Evolutionary conservation across 2,329 filamentous ascomycete species (phyloP), one percentile per base, ranked within the genome.

Genomic region (Penicillium sp.): DNA sequence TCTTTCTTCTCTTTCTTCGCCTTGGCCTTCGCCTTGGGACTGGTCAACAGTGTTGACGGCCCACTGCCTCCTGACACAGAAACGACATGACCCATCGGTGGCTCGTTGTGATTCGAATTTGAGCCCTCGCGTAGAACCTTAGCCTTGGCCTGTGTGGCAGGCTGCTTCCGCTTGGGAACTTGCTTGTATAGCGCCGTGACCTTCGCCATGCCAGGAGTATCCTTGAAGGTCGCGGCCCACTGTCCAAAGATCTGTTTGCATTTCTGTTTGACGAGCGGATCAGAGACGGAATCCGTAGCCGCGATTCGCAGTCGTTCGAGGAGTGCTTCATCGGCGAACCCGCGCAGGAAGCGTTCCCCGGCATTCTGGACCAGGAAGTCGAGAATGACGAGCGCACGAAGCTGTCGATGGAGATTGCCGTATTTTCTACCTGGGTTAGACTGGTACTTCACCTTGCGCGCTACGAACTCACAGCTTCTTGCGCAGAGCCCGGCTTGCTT

Each of bases 331-430:
- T 99, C 93, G 9, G 87, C 90, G 71, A 97, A 96, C 14, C 85
- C 84, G 46, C 90, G 86, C 73, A 97, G 90, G 70, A 97, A 97
- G 11, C 88, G 85, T 11, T 88, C 82, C 1, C 93, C 93, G 2
- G 92, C 92, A 77, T 99, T 99, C 70, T 97, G 91, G 57, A 99
- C 94, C 38, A 99, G 81, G 40, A 90, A 92, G 71, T 99, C 94
- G 2, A 99, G 83, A 47, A 99, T 87, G 10, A 89, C 88, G 21
- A 99, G 83, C 34, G 94, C 90, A 56, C 94, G 86, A 32, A 97
- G 82, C 74, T 99, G 94, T 47, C 92, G 88, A 74, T 97, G 93
- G n/a, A 90, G 82, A 67, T 86, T 96, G 65, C 94, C 94, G 75
- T 99, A 97, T 79, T 99, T 99, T 36, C 85, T 88, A 59, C 3